A percentile compares a stretch with the other conserved stretches of the same genome.
These are phyloP conservation scores for Macadamia tetraphylla DNA, from an alignment of 164 flowering plant genomes.

Conservation along the genomic window DNA sequence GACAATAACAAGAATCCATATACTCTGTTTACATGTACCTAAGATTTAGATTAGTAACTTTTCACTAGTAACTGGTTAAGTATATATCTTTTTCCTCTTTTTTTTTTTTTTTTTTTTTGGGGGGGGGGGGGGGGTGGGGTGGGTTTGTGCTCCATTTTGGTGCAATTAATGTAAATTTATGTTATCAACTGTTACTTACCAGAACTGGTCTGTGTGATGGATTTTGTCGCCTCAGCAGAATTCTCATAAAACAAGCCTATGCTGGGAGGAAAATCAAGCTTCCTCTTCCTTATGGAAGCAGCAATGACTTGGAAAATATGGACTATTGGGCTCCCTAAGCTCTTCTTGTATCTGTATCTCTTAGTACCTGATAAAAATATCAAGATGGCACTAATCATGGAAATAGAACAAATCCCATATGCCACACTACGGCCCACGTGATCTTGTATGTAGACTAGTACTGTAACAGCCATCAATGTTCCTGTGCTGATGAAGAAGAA, in stretches of 20 bases:
- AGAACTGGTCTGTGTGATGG: constrained; percentile 8
- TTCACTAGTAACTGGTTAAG: neutral
- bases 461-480: constrained; percentile 19
- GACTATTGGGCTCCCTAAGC: constrained; percentile 20
- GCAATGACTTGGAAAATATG: constrained; percentile 17
- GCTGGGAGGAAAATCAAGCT: constrained; percentile 13
- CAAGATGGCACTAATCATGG: constrained; percentile 13
- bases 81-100: no score
- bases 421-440: constrained; percentile 23
- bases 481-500: constrained; percentile 21
- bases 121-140: no score
- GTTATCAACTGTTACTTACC: neutral
- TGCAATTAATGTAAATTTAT: neutral
- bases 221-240: constrained; percentile 1
- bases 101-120: no score
- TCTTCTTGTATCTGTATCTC: constrained; percentile 22
- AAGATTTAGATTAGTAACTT: neutral
- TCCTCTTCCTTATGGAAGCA: constrained; percentile 24
- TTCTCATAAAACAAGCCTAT: neutral
- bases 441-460: constrained; percentile 25
- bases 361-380: constrained; percentile 15
- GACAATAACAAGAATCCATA: no score
- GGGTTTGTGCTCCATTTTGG: no score
- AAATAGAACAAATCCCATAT: constrained; percentile 18
- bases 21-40: no score